These are phyloP conservation scores for Periconia digitata DNA, from an alignment of 2,329 filamentous ascomycete species.

Conservation along the genomic window DNA sequence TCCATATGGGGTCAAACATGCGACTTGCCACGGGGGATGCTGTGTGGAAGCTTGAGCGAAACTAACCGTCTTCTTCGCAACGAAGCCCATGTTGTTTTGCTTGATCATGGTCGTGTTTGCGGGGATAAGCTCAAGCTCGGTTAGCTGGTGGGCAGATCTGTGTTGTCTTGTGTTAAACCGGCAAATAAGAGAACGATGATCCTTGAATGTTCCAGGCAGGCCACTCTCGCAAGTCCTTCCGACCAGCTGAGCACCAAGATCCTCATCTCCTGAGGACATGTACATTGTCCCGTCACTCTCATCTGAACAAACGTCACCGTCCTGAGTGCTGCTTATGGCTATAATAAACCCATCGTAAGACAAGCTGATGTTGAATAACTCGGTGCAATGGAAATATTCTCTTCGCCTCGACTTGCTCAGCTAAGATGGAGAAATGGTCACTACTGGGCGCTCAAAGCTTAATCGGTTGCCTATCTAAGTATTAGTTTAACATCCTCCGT, in stretches of 20 bases:
- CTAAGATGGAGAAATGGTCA: too few species aligned
- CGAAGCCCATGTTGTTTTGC: background rate
- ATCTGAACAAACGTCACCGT: too few species aligned
- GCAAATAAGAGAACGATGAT: background rate
- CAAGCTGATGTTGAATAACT: too few species aligned
- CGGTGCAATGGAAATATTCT: too few species aligned
- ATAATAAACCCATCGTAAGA: too few species aligned
- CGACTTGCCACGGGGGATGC: background rate
- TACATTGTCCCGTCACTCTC: too few species aligned
- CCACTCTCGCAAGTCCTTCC: too few species aligned
- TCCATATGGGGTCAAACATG: background rate
- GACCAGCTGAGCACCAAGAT: too few species aligned
- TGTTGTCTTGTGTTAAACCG: background rate
- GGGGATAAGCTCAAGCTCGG: background rate
- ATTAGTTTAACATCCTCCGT: background rate
- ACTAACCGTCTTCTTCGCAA: background rate
- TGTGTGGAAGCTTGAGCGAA: background rate
- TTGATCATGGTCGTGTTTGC: background rate
- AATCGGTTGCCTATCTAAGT: background rate
- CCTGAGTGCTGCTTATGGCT: too few species aligned
- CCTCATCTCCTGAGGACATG: too few species aligned
- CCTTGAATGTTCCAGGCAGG: background rate
- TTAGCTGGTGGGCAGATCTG: background rate
- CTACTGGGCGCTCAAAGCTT: background rate
- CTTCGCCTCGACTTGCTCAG: too few species aligned